Evolutionary conservation across 495 filamentous ascomycete species (phyloP), one percentile per base, ranked within the genome.

Genomic region (Talaromyces nanjingensis): DNA sequence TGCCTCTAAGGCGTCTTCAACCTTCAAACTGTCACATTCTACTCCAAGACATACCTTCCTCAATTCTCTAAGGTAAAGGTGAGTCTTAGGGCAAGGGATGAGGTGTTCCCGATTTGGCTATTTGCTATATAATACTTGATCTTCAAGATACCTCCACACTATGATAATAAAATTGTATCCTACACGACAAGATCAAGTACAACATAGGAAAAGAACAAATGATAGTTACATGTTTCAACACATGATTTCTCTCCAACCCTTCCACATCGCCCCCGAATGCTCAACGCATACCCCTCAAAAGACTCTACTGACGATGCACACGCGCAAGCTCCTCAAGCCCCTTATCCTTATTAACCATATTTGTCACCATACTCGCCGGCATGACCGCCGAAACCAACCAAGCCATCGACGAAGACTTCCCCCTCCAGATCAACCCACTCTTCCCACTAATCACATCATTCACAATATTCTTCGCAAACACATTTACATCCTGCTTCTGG

Each of bases 321-420:
- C 45, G 45, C n/a, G 45, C 59, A 47, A 60, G 18, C 24, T 60
- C 18, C 16, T 47, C 59, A 60, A 60, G 59, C 16, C 31, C 59
- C 37, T 33, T 42, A 25, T 60, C 39, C 37, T 20, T 5, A 60
- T 60, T 60, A 11, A 47, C 4, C 59, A 60, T 25, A 16, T 11
- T 45, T 16, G 24, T 49, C 4, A 59, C 52, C 42, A 31, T 6
- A 49, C 39, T 11, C 52, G 63, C 67, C 1, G 68, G 64, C 54
- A 70, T 39, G 34, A 69, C 64, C 18, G 68, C 65, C 31, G 67
- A 67, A 25, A 45, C 67, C 22, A 69, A 34, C 68, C 68, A 69
- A 66, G 65, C 67, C 16, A 69, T 56, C 14, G 65, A 64, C 0
- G 68, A 69, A 58, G 68, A 65, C 58, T 64, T 60, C 5, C 68